Evolutionary conservation across 1,284 basidiomycete genomes (phyloP), one percentile per base, ranked within the genome.

Genomic region (Peniophora sp.): DNA sequence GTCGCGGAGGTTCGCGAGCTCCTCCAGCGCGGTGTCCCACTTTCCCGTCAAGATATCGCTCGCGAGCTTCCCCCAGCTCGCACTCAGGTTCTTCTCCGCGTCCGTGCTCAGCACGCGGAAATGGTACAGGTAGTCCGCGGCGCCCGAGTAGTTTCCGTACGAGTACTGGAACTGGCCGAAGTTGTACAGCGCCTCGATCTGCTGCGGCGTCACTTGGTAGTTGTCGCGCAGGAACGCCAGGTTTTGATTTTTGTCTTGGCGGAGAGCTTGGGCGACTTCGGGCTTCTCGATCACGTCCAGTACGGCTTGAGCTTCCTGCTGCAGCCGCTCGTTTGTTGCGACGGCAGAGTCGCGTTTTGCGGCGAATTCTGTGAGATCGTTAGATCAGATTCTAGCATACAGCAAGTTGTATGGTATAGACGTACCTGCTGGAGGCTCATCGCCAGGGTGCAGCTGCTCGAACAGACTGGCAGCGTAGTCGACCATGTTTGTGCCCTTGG

Each of bases 111-210:
- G 86, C 46, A 98, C 88, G 55, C 95, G 91, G 80, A 97, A 99
- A 67, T 99, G 96, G 78, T 99, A 95, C 54, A 99, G 82, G 72
- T 97, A 98, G 69, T 97, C 94, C 49, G 94, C 93, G 18, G 97
- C 94, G 54, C 91, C 91, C 58, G 83, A 88, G 76, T 99, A 99
- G 68, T 94, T 92, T 51, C 97, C 96, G 65, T 92, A 92, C 34
- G 94, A 92, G 74, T 93, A 99, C 71, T 97, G 94, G 76, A 95
- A 98, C 67, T 98, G 88, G 51, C 96, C 97, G 69, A 96, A 98
- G 70, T 93, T 93, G 77, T 99, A 99, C 9, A 99, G 78, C 2
- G 92, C 91, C 48, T 88, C 91, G 68, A 99, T 97, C 81, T 97
- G 92, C 55, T 97, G 93, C 52, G 90, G 73, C 24, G 89, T 94